phyloP scores from a whole-genome alignment of 169 alveolate genomes.

The Plasmodium inui region DNA sequence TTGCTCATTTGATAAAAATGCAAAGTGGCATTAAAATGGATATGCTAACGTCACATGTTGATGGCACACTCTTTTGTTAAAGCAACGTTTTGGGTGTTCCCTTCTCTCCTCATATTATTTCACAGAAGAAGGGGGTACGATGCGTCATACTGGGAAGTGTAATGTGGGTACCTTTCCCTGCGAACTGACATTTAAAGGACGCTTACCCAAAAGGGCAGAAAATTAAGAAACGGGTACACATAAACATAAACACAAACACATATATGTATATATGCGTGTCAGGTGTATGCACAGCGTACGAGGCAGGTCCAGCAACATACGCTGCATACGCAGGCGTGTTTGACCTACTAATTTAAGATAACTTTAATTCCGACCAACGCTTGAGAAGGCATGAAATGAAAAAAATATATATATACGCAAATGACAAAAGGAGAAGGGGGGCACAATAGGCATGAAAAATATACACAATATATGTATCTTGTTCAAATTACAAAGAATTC shows the following conservation, averaged over 20 bases:
- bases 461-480: neutral
- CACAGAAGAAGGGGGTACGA: neutral
- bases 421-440: neutral
- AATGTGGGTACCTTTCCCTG: neutral
- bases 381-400: neutral
- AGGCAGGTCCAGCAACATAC: neutral
- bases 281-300: neutral
- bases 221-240: neutral
- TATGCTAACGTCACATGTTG: neutral
- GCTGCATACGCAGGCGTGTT: neutral
- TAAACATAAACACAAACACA: neutral
- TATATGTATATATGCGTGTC: neutral
- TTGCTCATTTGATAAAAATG: neutral
- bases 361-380: neutral
- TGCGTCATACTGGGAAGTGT: neutral
- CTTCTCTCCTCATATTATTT: neutral
- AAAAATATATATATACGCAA: neutral
- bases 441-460: neutral
- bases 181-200: neutral
- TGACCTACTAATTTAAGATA: neutral
- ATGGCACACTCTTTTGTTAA: neutral
- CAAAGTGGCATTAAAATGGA: neutral
- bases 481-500: neutral
- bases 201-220: neutral
- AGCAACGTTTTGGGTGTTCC: neutral